Base-by-base conservation (phyloP, 257 asterid species). In the Gynochthodes officinalis region DNA sequence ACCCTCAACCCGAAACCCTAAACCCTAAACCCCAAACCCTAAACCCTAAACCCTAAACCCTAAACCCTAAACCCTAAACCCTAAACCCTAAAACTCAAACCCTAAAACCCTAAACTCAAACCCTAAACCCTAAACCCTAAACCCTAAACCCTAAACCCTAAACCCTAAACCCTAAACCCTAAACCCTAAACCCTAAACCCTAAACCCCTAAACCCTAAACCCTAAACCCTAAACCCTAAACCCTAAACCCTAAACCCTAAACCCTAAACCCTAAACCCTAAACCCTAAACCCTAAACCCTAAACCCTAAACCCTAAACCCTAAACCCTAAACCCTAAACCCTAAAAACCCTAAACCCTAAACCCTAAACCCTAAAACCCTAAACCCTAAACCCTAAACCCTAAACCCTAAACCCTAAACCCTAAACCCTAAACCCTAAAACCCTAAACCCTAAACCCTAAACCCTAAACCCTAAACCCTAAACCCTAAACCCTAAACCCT, bases 401-500 rank as follows among this genome's bases (percentile, higher is more conserved):
- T 53, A 65, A 66, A 67, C 73, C 78, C 73, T 52, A 74, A 65
- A 66, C 78, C 78, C 73, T 52, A 74, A 65, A 66, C 78, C 78
- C 73, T 52, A 74, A 65, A 66, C 78, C 78, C n/a, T 67, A 35
- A 74, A 65, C 53, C 78, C 78, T 67, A 35, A 74, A 65, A 53
- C 78, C 78, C 67, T 35, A 74, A 65, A 53, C 78, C 78, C 67
- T 23, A 74, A 65, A 53, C 78, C 78, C 67, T 35, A 74, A 65
- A 53, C 78, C 78, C 67, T 35, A 74, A 65, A 53, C 79, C 79
- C 74, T 54, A 67, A 67, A 28, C 69, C 69, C 44, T 15, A 67
- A 67, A 55, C 69, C 74, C 60, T 15, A 67, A 67, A 55, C 69
- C 74, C 60, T 25, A 67, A 75, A 42, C 74, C 74, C 61, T 54